Evolutionary conservation across 148 eudicot species (phyloP).

Genomic region (Silene conica): DNA sequence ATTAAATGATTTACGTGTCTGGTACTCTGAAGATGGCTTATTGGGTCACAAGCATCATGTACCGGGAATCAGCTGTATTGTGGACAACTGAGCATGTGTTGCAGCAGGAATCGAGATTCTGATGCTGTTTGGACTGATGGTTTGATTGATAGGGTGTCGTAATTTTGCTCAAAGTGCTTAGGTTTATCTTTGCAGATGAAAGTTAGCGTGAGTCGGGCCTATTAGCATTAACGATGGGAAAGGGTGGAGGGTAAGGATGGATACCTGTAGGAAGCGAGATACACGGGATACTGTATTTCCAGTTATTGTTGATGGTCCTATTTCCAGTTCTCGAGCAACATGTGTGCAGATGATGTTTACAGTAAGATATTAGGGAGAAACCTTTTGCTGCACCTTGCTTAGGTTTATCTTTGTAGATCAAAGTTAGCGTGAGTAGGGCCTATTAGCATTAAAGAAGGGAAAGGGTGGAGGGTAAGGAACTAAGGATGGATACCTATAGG

Average conservation of each 20-base stretch:
- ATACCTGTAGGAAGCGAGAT: too few relatives aligned
- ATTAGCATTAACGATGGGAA: neutral
- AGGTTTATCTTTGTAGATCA: neutral
- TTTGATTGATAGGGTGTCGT: neutral
- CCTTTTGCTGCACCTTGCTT: too few relatives aligned
- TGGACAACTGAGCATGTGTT: neutral
- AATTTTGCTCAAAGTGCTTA: neutral
- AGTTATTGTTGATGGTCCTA: too few relatives aligned
- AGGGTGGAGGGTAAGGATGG: neutral
- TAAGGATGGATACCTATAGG: too few relatives aligned
- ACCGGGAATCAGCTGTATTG: too few relatives aligned
- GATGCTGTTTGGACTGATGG: neutral
- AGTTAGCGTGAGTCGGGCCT: neutral
- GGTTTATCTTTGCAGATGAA: neutral
- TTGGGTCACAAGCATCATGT: neutral
- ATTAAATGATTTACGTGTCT: neutral
- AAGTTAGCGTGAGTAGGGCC: neutral
- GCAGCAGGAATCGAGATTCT: neutral
- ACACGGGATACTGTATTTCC: too few relatives aligned
- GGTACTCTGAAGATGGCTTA: too few relatives aligned
- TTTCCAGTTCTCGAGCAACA: too few relatives aligned
- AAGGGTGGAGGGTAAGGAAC: neutral
- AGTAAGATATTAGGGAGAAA: too few relatives aligned
- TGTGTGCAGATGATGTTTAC: too few relatives aligned
- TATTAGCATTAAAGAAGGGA: neutral